Base-by-base conservation (phyloP, 1,284 basidiomycete species). In the Salmacisia buchloeana region DNA sequence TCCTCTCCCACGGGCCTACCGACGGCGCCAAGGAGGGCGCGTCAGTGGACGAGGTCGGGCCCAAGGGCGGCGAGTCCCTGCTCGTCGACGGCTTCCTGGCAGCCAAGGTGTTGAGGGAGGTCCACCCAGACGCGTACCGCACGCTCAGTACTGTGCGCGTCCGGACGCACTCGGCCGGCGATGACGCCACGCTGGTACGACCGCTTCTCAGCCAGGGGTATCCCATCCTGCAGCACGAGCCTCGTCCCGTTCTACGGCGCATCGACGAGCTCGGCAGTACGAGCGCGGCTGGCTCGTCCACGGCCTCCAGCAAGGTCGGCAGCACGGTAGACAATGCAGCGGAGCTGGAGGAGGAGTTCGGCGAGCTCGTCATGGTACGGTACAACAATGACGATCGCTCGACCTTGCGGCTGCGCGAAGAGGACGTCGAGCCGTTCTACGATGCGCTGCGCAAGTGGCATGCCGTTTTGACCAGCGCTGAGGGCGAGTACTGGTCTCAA, bases 51-150 rank as follows among this genome's bases (percentile, higher is more conserved):
- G 38, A 29, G 7, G 58, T 54, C 83, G 81, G 87, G 0, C 91
- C 92, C 9, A 83, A 83, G 18, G 94, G 94, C 0, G 94, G 94
- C 5, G 85, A 87, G 10, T 92, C 91, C 1, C 84, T 97, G 6
- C 87, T 98, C 21, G 92, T 97, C 4, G 94, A 98, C 75, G 94
- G 92, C 4, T 97, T 97, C 83, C 89, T 92, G 75, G 90, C 88
- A 45, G 94, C 94, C 0, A 87, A 87, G 0, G 84, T 89, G 60
- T 83, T 98, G 25, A 86, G 87, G 63, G 85, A 88, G 63, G 82
- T 87, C 13, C 83, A 93, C 71, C 91, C 91, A 0, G 83, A 86
- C 0, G 85, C 86, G 0, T 94, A 94, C 80, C 81, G 83, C 0
- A 82, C 89, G 1, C 84, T 98, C 2, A 87, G 90, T 0, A 82